Evolutionary conservation across 108 stramenopile species (phyloP).

Genomic region (Ochromonas danica): DNA sequence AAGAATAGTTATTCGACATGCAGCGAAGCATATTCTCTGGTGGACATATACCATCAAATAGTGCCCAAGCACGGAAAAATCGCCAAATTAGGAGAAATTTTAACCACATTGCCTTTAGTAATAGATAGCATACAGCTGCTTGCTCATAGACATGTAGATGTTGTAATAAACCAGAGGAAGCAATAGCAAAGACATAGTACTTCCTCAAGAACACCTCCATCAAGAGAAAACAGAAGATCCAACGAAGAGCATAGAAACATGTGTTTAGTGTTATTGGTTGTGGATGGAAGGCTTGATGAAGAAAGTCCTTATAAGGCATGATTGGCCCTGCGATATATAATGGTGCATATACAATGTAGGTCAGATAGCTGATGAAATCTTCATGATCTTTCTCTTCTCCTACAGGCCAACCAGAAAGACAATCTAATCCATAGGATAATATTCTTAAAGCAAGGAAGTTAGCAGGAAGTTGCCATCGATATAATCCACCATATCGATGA

Average conservation of each 20-base stretch:
- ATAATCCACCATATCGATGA: not conserved
- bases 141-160: slow-evolving; percentile 36
- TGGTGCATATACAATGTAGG: slow-evolving; percentile 57
- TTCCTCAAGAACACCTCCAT: slow-evolving; percentile 22
- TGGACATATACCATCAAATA: slow-evolving; percentile 55
- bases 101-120: slow-evolving; percentile 60
- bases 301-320: slow-evolving; percentile 55
- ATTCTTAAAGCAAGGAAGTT: slow-evolving; percentile 15
- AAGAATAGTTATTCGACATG: slow-evolving; percentile 54
- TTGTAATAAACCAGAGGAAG: slow-evolving; percentile 5
- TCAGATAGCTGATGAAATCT: slow-evolving; percentile 38
- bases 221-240: not conserved
- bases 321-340: slow-evolving; percentile 63
- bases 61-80: slow-evolving; percentile 56
- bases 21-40: slow-evolving; percentile 61
- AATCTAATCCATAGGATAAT: slow-evolving; percentile 21
- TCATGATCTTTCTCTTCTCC: not conserved
- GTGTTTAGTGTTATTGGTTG: too few species aligned
- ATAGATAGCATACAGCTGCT: slow-evolving; percentile 41
- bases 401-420: not conserved
- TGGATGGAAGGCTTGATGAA: not conserved
- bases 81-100: slow-evolving; percentile 65
- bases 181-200: slow-evolving; percentile 30
- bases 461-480: slow-evolving; percentile 7
- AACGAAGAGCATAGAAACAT: slow-evolving; percentile 35